These are phyloP conservation scores for Micractinium conductrix DNA, from an alignment of 139 green algal genomes.

Conservation along the genomic window DNA sequence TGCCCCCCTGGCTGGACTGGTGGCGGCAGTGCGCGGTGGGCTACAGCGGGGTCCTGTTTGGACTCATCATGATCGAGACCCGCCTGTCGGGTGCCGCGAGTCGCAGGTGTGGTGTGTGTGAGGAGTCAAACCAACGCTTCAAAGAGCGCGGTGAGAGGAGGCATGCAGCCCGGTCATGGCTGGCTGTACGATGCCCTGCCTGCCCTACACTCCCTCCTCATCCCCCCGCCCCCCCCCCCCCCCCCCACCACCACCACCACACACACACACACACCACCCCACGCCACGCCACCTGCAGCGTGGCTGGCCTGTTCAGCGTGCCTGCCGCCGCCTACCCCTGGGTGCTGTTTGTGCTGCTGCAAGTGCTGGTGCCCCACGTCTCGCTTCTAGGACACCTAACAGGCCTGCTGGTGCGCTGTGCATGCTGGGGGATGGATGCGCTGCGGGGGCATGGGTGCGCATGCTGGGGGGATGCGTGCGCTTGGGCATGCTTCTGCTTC, in stretches of 20 bases:
- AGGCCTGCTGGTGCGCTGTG: slow-evolving; percentile 73
- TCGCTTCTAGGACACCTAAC: slow-evolving; percentile 80
- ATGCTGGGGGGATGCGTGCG: background rate
- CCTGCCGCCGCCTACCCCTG: slow-evolving; percentile 68
- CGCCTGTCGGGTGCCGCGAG: slow-evolving; percentile 15
- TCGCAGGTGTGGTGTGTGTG: too few relatives aligned
- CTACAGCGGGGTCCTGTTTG: slow-evolving; percentile 82
- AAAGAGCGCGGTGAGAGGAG: too few relatives aligned
- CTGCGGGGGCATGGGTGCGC: too few relatives aligned
- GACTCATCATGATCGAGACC: slow-evolving; percentile 71
- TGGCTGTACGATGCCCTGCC: background rate
- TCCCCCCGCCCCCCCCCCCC: too few relatives aligned
- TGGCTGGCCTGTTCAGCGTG: slow-evolving; percentile 76
- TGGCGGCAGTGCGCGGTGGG: slow-evolving; percentile 67
- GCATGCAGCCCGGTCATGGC: background rate
- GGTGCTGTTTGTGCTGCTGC: slow-evolving; percentile 75
- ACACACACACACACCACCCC: too few relatives aligned
- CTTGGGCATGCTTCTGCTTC: background rate
- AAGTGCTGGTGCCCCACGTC: slow-evolving; percentile 72
- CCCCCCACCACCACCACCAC: too few relatives aligned
- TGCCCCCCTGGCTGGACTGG: background rate
- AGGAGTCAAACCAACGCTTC: background rate
- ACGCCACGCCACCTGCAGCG: too few relatives aligned
- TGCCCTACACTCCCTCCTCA: too few relatives aligned
- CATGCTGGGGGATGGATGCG: too few relatives aligned